Evolutionary conservation across 164 flowering plant genomes (phyloP), one percentile per base, ranked within the genome.

Genomic region (Brasenia schreberi): DNA sequence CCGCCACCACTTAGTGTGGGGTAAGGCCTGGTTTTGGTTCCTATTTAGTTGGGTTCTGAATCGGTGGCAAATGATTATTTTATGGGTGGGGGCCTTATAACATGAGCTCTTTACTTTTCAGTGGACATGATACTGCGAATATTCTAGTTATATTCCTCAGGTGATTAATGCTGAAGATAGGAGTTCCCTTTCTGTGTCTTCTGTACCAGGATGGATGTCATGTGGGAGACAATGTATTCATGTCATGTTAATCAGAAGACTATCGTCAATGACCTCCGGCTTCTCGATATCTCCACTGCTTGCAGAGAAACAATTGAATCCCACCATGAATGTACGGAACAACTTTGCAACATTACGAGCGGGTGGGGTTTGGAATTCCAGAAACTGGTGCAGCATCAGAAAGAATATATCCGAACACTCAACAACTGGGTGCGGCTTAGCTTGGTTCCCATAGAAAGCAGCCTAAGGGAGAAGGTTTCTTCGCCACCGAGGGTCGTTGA

Each of bases 391-490:
- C 64, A 63, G 53, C 79, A 83, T 66, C 91, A 92, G 64, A 90
- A 85, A 58, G 81, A 82, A 7, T 90, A 87, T 80, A 77, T 90
- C 43, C 75, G 70, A 18, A 74, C 87, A 58, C 91, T 92, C 19
- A 75, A 79, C 68, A 76, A 73, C 71, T 92, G 96, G 98, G 70
- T 92, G 76, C 87, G 87, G 71, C 75, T 82, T 18, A 92, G 85
- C 70, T 83, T 92, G 64, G 80, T 90, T 66, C 98, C 98, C 7
- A 88, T 88, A 12, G 98, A 90, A 67, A 87, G 89, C 83, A 84
- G 81, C 79, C 67, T 89, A 44, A 89, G 79, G 70, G 95, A 89
- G 72, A 87, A 82, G 68, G 73, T 84, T 43, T 82, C 92, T 5
- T 88, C 96, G 16, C 96, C 98, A 4, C 85, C 87, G 12, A 72